Conservation (phyloP, 139 green algal genomes). For the Nannochloris sp. region DNA sequence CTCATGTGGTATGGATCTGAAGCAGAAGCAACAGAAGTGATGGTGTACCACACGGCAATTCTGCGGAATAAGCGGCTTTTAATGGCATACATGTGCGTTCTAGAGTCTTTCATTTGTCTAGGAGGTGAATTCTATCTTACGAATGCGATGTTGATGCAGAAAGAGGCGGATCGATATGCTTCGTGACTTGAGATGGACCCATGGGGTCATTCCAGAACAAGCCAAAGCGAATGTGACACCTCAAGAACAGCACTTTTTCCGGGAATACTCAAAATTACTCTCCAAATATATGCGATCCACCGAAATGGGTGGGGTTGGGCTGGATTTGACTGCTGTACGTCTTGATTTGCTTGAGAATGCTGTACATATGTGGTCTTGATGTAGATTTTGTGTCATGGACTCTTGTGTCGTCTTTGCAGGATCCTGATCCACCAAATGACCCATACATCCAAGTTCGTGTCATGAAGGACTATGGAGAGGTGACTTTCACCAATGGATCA, state of each 20-base stretch:
- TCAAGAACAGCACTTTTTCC: constrained; percentile 31
- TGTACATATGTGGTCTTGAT: not conserved
- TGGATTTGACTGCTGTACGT: constrained; percentile 40
- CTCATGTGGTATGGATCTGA: constrained; percentile 22
- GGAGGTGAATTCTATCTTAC: not conserved
- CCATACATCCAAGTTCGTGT: constrained; percentile 42
- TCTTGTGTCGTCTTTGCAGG: constrained; percentile 16
- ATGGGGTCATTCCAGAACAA: constrained; percentile 31
- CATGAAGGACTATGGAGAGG: constrained; percentile 39
- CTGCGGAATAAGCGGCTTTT: constrained; percentile 50
- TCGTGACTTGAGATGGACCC: constrained; percentile 38
- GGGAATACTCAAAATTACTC: constrained; percentile 36
- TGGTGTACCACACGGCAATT: constrained; percentile 46
- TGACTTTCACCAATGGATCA: constrained; percentile 32
- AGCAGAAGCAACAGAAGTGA: constrained; percentile 36
- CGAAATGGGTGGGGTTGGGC: constrained; percentile 25
- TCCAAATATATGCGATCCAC: constrained; percentile 34
- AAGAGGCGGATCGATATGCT: constrained; percentile 37
- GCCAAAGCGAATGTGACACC: constrained; percentile 34
- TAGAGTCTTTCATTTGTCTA: too few relatives aligned
- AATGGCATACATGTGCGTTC: constrained; percentile 36
- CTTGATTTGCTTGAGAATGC: constrained; percentile 6
- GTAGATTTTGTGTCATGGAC: not conserved
- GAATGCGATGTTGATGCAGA: constrained; percentile 14
- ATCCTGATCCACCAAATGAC: constrained; percentile 38